Evolutionary conservation across 2,329 filamentous ascomycete species (phyloP).

Genomic region (Aspergillus sp.): DNA sequence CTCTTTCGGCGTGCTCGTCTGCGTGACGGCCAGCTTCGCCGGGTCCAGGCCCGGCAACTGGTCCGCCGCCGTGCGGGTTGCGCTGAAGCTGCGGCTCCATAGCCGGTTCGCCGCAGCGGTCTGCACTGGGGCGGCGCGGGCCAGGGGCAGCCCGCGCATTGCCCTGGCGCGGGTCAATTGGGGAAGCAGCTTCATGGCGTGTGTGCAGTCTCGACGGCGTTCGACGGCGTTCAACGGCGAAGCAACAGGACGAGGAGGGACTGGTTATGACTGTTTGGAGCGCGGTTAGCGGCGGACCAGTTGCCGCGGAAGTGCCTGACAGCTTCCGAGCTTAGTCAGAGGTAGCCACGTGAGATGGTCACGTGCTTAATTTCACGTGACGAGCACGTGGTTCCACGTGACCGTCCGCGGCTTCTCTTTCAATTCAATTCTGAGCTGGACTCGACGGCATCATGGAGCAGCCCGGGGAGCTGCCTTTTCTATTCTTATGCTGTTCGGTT

Average conservation of each 20-base stretch:
- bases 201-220: too few species aligned
- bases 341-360: too few species aligned
- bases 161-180: constrained; percentile 26
- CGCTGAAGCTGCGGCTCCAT: constrained; percentile 44
- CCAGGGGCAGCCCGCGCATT: constrained; percentile 14
- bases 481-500: too few species aligned
- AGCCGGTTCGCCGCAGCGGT: constrained; percentile 21
- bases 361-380: too few species aligned
- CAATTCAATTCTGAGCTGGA: too few species aligned
- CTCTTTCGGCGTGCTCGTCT: constrained; percentile 65
- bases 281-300: constrained; percentile 3
- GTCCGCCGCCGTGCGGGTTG: constrained; percentile 19
- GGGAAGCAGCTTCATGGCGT: constrained; percentile 27
- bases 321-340: too few species aligned
- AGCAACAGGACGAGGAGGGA: neutral
- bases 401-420: too few species aligned
- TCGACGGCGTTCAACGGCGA: too few species aligned
- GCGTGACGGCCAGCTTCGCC: constrained; percentile 63
- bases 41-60: constrained; percentile 61
- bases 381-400: too few species aligned
- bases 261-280: neutral
- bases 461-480: too few species aligned
- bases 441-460: too few species aligned
- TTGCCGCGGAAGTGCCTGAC: too few species aligned
- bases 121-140: constrained; percentile 16